These are phyloP conservation scores for Bocquillonia castaneifolia DNA, from an alignment of 441 rosid genomes.

Conservation along the genomic window DNA sequence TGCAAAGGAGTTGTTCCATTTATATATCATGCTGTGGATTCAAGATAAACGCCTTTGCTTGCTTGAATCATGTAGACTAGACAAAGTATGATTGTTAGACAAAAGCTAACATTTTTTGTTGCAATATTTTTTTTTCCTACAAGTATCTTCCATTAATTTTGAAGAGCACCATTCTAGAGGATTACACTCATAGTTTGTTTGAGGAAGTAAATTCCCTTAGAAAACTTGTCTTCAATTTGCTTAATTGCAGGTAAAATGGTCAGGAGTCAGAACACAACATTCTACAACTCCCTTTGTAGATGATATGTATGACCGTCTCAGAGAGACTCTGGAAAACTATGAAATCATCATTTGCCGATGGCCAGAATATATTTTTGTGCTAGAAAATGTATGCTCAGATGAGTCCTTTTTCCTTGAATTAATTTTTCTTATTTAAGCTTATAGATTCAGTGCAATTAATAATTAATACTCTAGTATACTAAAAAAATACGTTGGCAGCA, in stretches of 20 bases:
- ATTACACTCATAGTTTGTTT: background rate
- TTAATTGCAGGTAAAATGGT: conserved; percentile 83
- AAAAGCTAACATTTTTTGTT: background rate
- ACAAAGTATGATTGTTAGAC: conserved; percentile 52
- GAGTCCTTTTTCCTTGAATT: conserved; percentile 13
- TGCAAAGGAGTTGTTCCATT: conserved; percentile 87
- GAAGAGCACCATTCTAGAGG: background rate
- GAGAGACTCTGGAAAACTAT: conserved; percentile 70
- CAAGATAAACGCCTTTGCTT: conserved; percentile 86
- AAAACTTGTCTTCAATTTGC: conserved; percentile 20
- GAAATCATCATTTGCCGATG: conserved; percentile 92
- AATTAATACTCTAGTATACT: too few relatives aligned
- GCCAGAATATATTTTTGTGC: conserved; percentile 90
- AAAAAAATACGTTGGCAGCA: too few relatives aligned
- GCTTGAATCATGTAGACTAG: conserved; percentile 87
- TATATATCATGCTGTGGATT: conserved; percentile 94
- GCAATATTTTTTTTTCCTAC: background rate
- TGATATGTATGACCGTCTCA: conserved; percentile 84
- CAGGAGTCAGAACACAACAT: conserved; percentile 88
- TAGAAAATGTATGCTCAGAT: conserved; percentile 69
- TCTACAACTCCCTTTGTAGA: conserved; percentile 92
- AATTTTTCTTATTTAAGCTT: conserved; percentile 9
- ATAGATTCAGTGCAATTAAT: background rate
- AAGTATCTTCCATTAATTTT: background rate
- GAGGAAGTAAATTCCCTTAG: background rate